Base-by-base conservation (phyloP, 805 yeast genomes). In the Wickerhamomyces bovis region DNA sequence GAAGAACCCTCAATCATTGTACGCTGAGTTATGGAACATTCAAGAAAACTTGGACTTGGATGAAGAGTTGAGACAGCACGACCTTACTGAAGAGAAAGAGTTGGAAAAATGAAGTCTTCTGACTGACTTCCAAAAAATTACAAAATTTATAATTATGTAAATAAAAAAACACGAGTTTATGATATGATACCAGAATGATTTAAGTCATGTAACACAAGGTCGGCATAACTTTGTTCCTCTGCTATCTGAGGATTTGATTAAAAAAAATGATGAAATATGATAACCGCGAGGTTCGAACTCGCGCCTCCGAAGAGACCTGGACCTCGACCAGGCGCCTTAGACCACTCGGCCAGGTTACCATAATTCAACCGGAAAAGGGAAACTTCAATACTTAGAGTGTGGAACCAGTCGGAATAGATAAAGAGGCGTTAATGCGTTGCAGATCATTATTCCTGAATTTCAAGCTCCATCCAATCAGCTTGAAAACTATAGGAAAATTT, bases 221-320 rank as follows among this genome's bases (percentile, higher is more conserved):
- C n/a, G n/a, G n/a, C n/a, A n/a, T n/a, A n/a, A n/a, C n/a, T n/a
- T n/a, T n/a, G n/a, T n/a, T n/a, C n/a, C n/a, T n/a, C n/a, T n/a
- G n/a, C n/a, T n/a, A n/a, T n/a, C n/a, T n/a, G n/a, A n/a, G n/a
- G n/a, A n/a, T n/a, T n/a, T n/a, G n/a, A n/a, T n/a, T n/a, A n/a
- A 31, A 47, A 45, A 47, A 47, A 45, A 39, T 26, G 30, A 42
- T 68, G 69, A 61, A 65, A 64, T 61, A 54, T 81, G 86, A 81
- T 80, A 80, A 78, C 81, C 80, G 84, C 77, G 86, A 82, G 86
- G 79, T 81, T 81, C 85, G 86, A 81, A 81, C 86, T 82, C 86
- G 77, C 85, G 86, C 85, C 85, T 78, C 85, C 84, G 84, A 69
- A 80, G 85, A 80, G 85, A 81, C 78, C 80, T 77, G 82, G 82